Evolutionary conservation across 2,329 filamentous ascomycete genomes (phyloP).

Genomic region (Aureobasidium sp.): DNA sequence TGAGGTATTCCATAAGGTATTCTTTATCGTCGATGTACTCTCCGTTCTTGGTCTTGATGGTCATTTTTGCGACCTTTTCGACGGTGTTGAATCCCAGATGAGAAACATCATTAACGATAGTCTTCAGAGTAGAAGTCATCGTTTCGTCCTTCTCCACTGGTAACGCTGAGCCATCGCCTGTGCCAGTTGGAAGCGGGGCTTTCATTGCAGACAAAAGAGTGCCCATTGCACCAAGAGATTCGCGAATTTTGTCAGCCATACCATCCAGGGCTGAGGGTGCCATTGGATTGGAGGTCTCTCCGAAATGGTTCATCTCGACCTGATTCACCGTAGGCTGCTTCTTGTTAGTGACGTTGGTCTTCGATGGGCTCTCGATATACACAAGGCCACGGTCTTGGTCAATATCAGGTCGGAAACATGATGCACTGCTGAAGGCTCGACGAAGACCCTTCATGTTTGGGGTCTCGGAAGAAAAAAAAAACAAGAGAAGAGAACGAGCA

Average conservation of each 20-base stretch:
- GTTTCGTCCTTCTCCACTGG: conserved; percentile 23
- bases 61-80: conserved; percentile 29
- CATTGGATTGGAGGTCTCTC: conserved; percentile 15
- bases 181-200: conserved; percentile 32
- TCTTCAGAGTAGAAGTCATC: conserved; percentile 15
- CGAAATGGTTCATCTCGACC: conserved; percentile 14
- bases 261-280: conserved; percentile 23
- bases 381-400: neutral
- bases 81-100: conserved; percentile 33
- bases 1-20: conserved; percentile 54
- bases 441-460: conserved; percentile 11
- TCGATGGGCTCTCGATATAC: neutral
- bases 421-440: conserved; percentile 8
- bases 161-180: conserved; percentile 39
- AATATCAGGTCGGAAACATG: neutral
- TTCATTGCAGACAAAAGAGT: conserved; percentile 27
- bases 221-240: conserved; percentile 24
- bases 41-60: conserved; percentile 35
- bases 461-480: neutral
- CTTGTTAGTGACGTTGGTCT: neutral
- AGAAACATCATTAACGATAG: conserved; percentile 24
- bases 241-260: conserved; percentile 19
- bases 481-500: neutral
- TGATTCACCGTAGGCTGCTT: conserved; percentile 12
- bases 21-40: conserved; percentile 54